Base-by-base conservation (phyloP, 2,329 filamentous ascomycete genomes). In the Zymoseptoria tritici region DNA sequence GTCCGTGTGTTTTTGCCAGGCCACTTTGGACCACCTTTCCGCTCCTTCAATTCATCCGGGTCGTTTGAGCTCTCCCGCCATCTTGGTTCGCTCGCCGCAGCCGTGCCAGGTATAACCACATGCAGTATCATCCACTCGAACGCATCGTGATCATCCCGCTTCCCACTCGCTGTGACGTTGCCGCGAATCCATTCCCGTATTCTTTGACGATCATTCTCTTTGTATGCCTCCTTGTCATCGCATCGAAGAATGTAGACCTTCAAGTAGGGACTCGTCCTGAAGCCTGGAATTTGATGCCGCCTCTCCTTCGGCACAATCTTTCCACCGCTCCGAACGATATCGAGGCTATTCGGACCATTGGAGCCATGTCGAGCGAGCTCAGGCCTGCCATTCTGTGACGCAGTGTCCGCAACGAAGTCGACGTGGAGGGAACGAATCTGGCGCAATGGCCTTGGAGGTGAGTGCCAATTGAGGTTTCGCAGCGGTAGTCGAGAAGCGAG, bases 91-190 rank as follows among this genome's bases (percentile, higher is more conserved):
- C 86, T 89, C 21, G 90, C 86, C 1, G 90, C 91, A 13, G 84
- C 80, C 0, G 90, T 93, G 64, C 96, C 92, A 13, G 93, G 92
- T 19, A 96, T 80, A 11, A 97, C 89, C 24, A 99, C 90, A 73
- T 99, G 94, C 21, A 99, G 72, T 57, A 99, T 90, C 65, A 99
- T 79, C 89, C 92, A 97, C 74, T 99, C 94, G 67, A 89, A 96
- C 0, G 94, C 93, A 77, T 99, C 93, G 71, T 99, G 94, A 63
- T 95, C 94, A 71, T 97, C 93, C 70, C 91, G 87, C 20, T 84
- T 86, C 69, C 80, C 90, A 1, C 84, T 79, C 0, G 83, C 78
- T 0, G 85, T 82, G 0, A 87, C 85, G 63, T 95, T 83, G 6
- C 83, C 79, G 74, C 94, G 95, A 68, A 97, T 84, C 94, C 94